A percentile compares a stretch with the other conserved stretches of the same genome.
These are phyloP conservation scores for Adansonia gregorii DNA, from an alignment of 441 rosid species.

Conservation along the genomic window DNA sequence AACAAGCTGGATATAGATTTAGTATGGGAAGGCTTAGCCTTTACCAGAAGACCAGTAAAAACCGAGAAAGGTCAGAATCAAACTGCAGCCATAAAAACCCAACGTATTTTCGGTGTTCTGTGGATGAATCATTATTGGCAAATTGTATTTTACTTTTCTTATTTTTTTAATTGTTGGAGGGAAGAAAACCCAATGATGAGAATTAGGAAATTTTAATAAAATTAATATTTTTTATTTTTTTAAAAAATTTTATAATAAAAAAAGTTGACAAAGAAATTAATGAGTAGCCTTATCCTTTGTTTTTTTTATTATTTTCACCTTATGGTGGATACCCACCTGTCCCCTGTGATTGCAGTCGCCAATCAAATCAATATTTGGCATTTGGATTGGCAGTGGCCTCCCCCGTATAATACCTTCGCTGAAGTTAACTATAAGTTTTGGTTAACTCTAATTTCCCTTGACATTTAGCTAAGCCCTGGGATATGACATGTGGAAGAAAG, in stretches of 20 bases:
- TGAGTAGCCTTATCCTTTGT: not conserved
- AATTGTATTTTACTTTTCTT: not conserved
- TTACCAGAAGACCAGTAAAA: not conserved
- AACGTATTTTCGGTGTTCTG: not conserved
- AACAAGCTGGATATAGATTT: not conserved
- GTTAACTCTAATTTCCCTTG: too few relatives aligned
- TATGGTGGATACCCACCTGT: not conserved
- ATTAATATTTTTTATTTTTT: too few relatives aligned
- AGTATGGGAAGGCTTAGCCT: not conserved
- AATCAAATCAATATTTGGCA: not conserved
- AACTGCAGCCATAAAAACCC: not conserved
- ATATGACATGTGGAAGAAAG: too few relatives aligned
- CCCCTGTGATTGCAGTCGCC: not conserved
- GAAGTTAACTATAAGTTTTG: not conserved
- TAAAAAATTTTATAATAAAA: too few relatives aligned
- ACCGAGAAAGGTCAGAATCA: not conserved
- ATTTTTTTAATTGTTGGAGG: not conserved
- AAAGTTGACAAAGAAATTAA: not conserved
- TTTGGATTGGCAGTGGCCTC: not conserved
- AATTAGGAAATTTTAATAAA: too few relatives aligned
- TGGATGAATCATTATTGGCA: not conserved
- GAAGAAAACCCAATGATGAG: too few relatives aligned
- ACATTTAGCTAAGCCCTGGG: too few relatives aligned
- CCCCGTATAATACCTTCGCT: not conserved
- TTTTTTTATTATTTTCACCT: not conserved